Conservation (phyloP, 2,329 filamentous ascomycete genomes). For the Microdochium nivale region DNA sequence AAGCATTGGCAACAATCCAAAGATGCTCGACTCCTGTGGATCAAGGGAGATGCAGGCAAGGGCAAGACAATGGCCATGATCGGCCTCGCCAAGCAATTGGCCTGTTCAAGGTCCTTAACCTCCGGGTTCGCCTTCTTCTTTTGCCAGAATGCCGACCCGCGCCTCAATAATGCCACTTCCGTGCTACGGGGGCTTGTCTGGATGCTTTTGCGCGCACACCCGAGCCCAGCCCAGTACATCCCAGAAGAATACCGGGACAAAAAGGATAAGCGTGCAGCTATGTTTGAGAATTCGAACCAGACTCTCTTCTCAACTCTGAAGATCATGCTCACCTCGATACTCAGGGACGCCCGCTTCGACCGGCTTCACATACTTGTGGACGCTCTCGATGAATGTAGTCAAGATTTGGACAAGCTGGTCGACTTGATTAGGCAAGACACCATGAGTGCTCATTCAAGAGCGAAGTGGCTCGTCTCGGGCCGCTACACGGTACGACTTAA, state of each 20-base stretch:
- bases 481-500: background rate
- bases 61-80: constrained; percentile 9
- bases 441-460: background rate
- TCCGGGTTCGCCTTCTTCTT: constrained; percentile 19
- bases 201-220: constrained; percentile 15
- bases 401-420: background rate
- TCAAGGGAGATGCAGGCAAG: constrained; percentile 15
- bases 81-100: constrained; percentile 4
- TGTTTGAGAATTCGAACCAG: constrained; percentile 18
- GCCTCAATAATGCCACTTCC: constrained; percentile 17
- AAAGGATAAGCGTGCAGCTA: constrained; percentile 15
- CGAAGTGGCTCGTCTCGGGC: background rate
- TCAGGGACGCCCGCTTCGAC: background rate
- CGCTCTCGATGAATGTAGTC: background rate
- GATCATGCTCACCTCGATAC: background rate
- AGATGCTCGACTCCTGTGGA: background rate
- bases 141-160: constrained; percentile 20
- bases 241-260: constrained; percentile 19
- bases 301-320: background rate
- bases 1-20: background rate
- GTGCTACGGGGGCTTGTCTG: constrained; percentile 23
- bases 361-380: background rate
- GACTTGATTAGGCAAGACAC: background rate
- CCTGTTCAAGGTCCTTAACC: background rate
- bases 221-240: constrained; percentile 13